These are phyloP conservation scores for Climacium dendroides DNA, from an alignment of 225 moss, liverwort and hornwort species.

Conservation along the genomic window DNA sequence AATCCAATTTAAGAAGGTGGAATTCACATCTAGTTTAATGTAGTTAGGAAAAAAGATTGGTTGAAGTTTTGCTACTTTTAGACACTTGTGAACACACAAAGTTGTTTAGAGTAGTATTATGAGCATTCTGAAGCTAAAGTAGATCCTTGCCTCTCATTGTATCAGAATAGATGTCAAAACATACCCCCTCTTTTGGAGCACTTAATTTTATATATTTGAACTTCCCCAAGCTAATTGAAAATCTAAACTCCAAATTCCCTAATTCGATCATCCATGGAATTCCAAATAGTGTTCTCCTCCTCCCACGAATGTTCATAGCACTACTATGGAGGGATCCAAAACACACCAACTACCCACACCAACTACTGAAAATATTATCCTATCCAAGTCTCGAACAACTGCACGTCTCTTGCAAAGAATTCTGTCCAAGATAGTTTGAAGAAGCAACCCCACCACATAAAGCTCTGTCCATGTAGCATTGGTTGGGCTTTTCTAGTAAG, in stretches of 20 bases:
- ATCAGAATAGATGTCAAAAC: background rate
- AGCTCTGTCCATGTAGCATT: background rate
- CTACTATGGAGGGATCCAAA: background rate
- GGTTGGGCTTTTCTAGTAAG: background rate
- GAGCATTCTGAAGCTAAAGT: rapidly evolving
- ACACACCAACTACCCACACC: too few relatives aligned
- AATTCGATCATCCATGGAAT: background rate
- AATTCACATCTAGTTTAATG: background rate
- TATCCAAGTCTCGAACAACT: background rate
- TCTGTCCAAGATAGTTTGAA: background rate
- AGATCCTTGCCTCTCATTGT: too few relatives aligned
- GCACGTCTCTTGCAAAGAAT: background rate
- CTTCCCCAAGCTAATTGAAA: too few relatives aligned
- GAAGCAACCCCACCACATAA: background rate
- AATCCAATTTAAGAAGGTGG: background rate
- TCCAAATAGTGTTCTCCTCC: rapidly evolving
- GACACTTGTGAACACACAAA: background rate
- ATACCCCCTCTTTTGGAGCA: rapidly evolving
- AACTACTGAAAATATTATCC: background rate
- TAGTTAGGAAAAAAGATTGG: background rate
- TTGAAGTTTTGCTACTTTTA: background rate
- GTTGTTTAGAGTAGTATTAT: background rate
- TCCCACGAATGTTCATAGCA: background rate
- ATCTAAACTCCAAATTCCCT: background rate
- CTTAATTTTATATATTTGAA: background rate